A percentile compares a stretch with the other conserved stretches of the same genome.
These are phyloP conservation scores for Wickerhamiella brachini DNA, from an alignment of 805 yeast genomes.

Conservation along the genomic window DNA sequence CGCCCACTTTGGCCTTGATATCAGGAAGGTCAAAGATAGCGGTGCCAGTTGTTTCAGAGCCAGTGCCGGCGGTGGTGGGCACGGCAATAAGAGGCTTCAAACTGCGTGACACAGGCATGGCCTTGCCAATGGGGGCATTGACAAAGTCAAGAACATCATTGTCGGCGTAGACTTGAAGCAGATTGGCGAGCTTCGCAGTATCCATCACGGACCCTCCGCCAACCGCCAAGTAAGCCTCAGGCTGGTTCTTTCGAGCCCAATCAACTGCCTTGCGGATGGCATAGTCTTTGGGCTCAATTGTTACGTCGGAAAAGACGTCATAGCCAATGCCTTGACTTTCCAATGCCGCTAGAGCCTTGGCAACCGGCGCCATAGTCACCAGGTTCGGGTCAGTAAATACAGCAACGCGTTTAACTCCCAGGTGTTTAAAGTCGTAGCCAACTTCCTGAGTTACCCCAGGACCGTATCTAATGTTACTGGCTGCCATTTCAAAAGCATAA, in stretches of 20 bases:
- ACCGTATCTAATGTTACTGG: conserved; percentile 28
- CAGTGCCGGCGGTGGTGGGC: conserved; percentile 36
- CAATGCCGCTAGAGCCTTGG: conserved; percentile 23
- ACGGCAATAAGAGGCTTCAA: conserved; percentile 31
- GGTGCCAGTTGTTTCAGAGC: conserved; percentile 34
- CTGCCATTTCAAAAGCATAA: conserved; percentile 30
- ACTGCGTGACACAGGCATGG: conserved; percentile 23
- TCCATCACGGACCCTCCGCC: conserved; percentile 38
- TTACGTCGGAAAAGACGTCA: conserved; percentile 25
- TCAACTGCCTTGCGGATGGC: conserved; percentile 25
- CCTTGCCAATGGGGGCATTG: conserved; percentile 30
- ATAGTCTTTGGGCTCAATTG: conserved; percentile 28
- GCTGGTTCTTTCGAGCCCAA: conserved; percentile 25
- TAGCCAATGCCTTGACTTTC: conserved; percentile 25
- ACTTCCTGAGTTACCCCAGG: conserved; percentile 27
- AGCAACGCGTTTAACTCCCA: conserved; percentile 24
- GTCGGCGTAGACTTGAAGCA: conserved; percentile 29
- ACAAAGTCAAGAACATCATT: conserved; percentile 31
- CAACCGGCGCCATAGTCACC: conserved; percentile 20
- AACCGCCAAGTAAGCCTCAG: conserved; percentile 31
- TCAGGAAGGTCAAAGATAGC: conserved; percentile 31
- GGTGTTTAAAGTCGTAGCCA: conserved; percentile 26
- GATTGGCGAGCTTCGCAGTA: conserved; percentile 31
- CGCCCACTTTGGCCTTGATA: conserved; percentile 31
- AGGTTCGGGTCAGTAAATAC: conserved; percentile 26